phyloP scores from a whole-genome alignment of 2,329 filamentous ascomycete genomes.

The Orbilia brochopaga region DNA sequence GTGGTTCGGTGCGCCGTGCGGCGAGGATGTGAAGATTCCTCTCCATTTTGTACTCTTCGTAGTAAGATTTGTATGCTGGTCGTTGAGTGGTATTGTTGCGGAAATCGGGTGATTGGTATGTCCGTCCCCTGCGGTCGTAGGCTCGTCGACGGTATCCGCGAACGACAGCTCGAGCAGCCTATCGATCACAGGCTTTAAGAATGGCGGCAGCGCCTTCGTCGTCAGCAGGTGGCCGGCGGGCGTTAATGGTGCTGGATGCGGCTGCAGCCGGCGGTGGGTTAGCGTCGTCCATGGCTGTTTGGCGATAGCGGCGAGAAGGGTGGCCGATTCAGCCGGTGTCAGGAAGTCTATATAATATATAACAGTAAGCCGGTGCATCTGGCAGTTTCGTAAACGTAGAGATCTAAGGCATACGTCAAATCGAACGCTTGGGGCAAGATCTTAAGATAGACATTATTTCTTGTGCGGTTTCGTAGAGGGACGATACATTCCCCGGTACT shows the following conservation, averaged over 20 bases:
- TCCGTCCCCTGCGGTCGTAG: no score
- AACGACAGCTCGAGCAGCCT: slow-evolving; percentile 59
- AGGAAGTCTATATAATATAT: slow-evolving; percentile 28
- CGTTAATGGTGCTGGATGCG: slow-evolving; percentile 83
- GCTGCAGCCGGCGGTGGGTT: slow-evolving; percentile 86
- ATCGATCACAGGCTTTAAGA: slow-evolving; percentile 74
- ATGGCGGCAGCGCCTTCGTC: slow-evolving; percentile 71
- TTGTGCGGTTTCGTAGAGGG: no score
- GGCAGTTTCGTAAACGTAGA: not conserved
- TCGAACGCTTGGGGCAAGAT: no score
- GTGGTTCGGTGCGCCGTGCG: slow-evolving; percentile 81
- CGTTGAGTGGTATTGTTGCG: no score
- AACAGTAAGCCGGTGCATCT: not conserved
- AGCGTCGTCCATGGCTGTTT: slow-evolving; percentile 84
- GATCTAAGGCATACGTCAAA: not conserved
- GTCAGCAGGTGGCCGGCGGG: slow-evolving; percentile 75
- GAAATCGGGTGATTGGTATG: no score
- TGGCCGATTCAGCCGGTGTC: slow-evolving; percentile 61
- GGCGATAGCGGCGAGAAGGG: slow-evolving; percentile 56
- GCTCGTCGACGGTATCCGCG: not conserved
- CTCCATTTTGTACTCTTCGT: no score
- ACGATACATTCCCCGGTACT: no score
- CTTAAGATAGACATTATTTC: no score
- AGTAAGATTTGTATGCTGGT: no score
- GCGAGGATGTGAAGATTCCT: slow-evolving; percentile 67